These are phyloP conservation scores for Talaromyces sp. DNA, from an alignment of 2,329 filamentous ascomycete species.

Conservation along the genomic window DNA sequence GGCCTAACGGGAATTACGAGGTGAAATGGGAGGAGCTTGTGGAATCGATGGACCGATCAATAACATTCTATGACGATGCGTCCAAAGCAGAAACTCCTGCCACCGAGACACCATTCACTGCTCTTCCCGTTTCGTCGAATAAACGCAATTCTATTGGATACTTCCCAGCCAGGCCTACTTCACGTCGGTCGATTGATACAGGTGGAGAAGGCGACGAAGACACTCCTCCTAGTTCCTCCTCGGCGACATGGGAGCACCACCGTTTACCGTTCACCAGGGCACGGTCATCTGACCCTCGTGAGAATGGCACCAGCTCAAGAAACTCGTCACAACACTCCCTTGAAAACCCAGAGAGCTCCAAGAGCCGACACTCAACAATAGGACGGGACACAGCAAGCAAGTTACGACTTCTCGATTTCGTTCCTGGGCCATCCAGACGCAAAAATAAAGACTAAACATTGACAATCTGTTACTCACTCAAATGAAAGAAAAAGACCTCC, in stretches of 20 bases:
- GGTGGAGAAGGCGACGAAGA: conserved; percentile 37
- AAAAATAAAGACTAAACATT: conserved; percentile 33
- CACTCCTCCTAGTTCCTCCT: conserved; percentile 42
- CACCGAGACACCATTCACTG: conserved; percentile 26
- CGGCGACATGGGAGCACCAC: conserved; percentile 38
- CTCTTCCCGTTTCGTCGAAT: conserved; percentile 26
- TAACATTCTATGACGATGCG: conserved; percentile 38
- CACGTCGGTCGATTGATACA: conserved; percentile 35
- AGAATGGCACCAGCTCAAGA: conserved; percentile 26
- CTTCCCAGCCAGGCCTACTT: conserved; percentile 33
- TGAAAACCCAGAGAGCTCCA: conserved; percentile 34
- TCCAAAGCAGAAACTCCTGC: conserved; percentile 36
- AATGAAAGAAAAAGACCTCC: background rate
- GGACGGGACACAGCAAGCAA: conserved; percentile 36
- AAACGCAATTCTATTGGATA: conserved; percentile 40
- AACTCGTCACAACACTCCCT: conserved; percentile 45
- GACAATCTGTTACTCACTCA: background rate
- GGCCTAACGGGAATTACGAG: conserved; percentile 43
- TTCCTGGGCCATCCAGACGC: conserved; percentile 36
- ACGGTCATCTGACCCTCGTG: conserved; percentile 8
- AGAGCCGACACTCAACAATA: conserved; percentile 33
- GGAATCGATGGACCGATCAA: conserved; percentile 42
- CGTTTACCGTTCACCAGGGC: conserved; percentile 34
- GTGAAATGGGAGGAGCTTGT: conserved; percentile 48
- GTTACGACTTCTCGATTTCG: conserved; percentile 42